A percentile compares a stretch with the other conserved stretches of the same genome.
phyloP scores from a whole-genome alignment of 306 rosid species.

The Glycine tomentella region DNA sequence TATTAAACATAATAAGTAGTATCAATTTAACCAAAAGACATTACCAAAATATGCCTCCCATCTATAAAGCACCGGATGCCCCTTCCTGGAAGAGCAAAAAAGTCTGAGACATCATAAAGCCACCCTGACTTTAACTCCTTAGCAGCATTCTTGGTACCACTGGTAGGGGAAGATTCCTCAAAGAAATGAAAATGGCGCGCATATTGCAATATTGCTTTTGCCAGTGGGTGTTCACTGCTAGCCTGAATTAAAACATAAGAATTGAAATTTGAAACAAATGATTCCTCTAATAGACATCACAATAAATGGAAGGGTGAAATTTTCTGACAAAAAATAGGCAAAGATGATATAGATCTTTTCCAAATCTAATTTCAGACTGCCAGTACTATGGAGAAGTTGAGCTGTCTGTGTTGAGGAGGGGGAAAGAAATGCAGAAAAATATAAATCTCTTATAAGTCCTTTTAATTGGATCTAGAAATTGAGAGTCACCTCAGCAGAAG shows the following conservation, averaged over 20 bases:
- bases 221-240: slow-evolving; percentile 98
- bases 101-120: slow-evolving; percentile 79
- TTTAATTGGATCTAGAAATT: slow-evolving; percentile 35
- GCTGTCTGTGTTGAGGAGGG: not conserved
- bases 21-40: slow-evolving; percentile 32
- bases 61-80: slow-evolving; percentile 73
- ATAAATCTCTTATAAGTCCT: not conserved
- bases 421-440: slow-evolving; percentile 28
- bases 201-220: slow-evolving; percentile 84
- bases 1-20: not conserved
- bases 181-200: slow-evolving; percentile 92
- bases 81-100: slow-evolving; percentile 81
- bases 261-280: slow-evolving; percentile 34
- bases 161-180: slow-evolving; percentile 64
- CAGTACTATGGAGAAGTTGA: slow-evolving; percentile 38
- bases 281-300: slow-evolving; percentile 18
- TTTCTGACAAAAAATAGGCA: slow-evolving; percentile 22
- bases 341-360: not conserved
- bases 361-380: slow-evolving; percentile 29
- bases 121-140: slow-evolving; percentile 64
- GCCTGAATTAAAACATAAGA: slow-evolving; percentile 59
- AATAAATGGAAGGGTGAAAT: slow-evolving; percentile 15
- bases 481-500: slow-evolving; percentile 92
- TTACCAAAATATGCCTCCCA: slow-evolving; percentile 71
- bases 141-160: slow-evolving; percentile 52